A percentile compares a stretch with the other conserved stretches of the same genome.
phyloP scores from a whole-genome alignment of 305 asterid species.

The Rubia tinctorum region DNA sequence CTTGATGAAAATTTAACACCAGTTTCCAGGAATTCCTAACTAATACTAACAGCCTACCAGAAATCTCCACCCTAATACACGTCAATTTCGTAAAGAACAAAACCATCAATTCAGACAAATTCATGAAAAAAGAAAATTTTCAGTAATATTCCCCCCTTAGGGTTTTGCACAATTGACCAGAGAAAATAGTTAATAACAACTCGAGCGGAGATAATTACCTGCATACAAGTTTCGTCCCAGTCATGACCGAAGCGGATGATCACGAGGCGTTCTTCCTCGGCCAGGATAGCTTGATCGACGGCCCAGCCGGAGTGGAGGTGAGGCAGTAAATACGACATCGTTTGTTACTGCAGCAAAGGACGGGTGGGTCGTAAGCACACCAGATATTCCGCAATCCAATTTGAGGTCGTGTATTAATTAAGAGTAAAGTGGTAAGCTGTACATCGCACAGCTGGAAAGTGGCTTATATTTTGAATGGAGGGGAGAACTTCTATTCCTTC shows the following conservation, averaged over 20 bases:
- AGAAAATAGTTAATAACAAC: not conserved
- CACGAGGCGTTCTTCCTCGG: constrained; percentile 95
- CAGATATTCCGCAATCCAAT: no score
- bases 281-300: constrained; percentile 85
- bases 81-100: not conserved
- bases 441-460: no score
- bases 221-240: constrained; percentile 81
- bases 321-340: no score
- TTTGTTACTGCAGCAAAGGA: not conserved
- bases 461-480: no score
- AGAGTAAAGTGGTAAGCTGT: accelerated
- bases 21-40: not conserved
- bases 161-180: constrained; percentile 1
- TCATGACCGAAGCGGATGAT: constrained; percentile 70
- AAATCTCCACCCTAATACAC: not conserved
- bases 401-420: no score
- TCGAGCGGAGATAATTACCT: constrained; percentile 26
- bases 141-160: not conserved
- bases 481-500: no score
- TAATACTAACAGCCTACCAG: not conserved
- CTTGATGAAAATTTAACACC: not conserved
- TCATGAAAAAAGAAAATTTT: not conserved
- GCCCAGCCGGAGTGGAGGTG: constrained; percentile 90
- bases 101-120: not conserved
- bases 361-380: no score